These are phyloP conservation scores for Annulohypoxylon maeteangense DNA, from an alignment of 495 filamentous ascomycete species.

Conservation along the genomic window DNA sequence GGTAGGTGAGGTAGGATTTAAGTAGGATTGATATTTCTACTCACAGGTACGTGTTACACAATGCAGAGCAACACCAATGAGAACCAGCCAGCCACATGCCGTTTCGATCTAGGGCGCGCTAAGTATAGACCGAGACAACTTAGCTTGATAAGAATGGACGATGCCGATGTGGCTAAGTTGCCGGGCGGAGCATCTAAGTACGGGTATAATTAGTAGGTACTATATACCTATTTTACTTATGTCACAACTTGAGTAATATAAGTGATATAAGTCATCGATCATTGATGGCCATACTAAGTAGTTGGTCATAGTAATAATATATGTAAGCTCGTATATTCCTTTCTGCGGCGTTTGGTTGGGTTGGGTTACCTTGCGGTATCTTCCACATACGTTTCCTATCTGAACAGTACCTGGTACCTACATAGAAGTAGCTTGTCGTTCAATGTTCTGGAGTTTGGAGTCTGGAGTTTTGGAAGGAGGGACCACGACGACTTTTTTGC, in stretches of 20 bases:
- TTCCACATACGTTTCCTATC: conserved; percentile 12
- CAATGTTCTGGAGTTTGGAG: neutral
- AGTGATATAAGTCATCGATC: neutral
- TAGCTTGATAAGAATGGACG: conserved; percentile 1
- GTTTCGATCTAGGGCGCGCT: conserved; percentile 2
- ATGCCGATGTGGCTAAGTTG: conserved; percentile 7
- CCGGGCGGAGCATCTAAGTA: conserved; percentile 22
- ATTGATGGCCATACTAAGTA: neutral
- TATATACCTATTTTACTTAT: too few relatives aligned
- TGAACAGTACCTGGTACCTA: conserved; percentile 2
- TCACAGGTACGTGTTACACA: conserved; percentile 38
- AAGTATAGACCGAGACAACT: conserved; percentile 23
- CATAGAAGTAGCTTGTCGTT: neutral
- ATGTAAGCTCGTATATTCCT: conserved; percentile 39
- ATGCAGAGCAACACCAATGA: conserved; percentile 36
- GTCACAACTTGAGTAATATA: conserved; percentile 22
- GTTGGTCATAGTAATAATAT: conserved; percentile 19
- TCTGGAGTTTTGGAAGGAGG: neutral
- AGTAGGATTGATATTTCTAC: conserved; percentile 28
- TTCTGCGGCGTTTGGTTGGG: conserved; percentile 12
- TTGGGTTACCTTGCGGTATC: conserved; percentile 3
- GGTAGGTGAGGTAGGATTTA: conserved; percentile 27
- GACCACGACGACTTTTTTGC: neutral
- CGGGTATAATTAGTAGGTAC: too few relatives aligned
- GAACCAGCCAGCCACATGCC: conserved; percentile 32